These are phyloP conservation scores for Thraustochytrium sp. DNA, from an alignment of 352 stramenopile genomes.

Conservation along the genomic window DNA sequence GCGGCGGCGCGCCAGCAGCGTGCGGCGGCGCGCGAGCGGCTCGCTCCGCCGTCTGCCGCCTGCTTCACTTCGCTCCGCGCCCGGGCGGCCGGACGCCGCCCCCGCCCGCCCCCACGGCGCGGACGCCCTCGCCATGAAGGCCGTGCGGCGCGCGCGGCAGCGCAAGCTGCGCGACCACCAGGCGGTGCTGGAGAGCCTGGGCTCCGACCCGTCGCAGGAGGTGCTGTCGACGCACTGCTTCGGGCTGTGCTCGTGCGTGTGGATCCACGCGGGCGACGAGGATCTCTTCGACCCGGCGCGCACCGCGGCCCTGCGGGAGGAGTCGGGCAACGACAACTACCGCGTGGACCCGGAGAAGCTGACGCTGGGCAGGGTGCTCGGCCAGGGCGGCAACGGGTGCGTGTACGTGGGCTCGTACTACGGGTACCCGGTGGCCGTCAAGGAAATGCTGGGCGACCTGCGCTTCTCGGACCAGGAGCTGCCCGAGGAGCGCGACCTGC, in stretches of 20 bases:
- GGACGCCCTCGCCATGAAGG: constrained; percentile 13
- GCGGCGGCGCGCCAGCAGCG: no score
- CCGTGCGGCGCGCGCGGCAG: background rate
- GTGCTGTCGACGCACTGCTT: background rate
- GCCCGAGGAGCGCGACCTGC: background rate
- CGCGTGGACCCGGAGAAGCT: constrained; percentile 18
- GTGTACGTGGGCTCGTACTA: constrained; percentile 36
- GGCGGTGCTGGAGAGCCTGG: background rate
- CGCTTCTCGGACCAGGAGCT: background rate
- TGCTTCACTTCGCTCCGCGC: background rate
- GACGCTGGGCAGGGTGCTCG: constrained; percentile 38
- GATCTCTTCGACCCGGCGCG: background rate
- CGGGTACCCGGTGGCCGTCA: constrained; percentile 35
- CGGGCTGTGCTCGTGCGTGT: background rate
- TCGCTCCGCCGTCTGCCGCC: no score
- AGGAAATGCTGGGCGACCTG: constrained; percentile 19
- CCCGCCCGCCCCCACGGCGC: background rate
- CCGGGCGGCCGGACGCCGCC: background rate
- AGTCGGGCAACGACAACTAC: constrained; percentile 29
- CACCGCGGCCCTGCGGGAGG: background rate
- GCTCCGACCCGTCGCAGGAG: background rate
- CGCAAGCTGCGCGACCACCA: constrained; percentile 2
- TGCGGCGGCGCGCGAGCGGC: no score
- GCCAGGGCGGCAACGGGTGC: constrained; percentile 35
- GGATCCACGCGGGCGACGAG: constrained; percentile 11